Conservation (phyloP, 1,139 yeast genomes). For the Hansenula lynferdii region DNA sequence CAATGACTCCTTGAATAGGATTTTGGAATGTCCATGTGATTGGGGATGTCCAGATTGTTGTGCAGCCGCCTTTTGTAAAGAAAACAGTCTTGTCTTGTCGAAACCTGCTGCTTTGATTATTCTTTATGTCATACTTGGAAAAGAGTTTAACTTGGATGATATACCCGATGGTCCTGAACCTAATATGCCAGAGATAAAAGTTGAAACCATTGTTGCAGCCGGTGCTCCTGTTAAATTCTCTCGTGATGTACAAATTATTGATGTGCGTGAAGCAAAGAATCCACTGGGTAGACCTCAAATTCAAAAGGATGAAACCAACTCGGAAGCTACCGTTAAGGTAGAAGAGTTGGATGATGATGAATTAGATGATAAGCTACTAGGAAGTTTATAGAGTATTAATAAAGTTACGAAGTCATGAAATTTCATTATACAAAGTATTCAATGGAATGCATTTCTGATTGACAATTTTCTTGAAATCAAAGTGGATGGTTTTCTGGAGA, state of each 20-base stretch:
- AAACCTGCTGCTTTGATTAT: slow-evolving; percentile 84
- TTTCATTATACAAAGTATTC: too few relatives aligned
- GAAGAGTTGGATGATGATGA: neutral
- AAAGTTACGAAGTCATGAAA: neutral
- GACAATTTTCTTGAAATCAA: slow-evolving; percentile 27
- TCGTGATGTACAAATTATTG: slow-evolving; percentile 53
- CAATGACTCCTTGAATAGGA: slow-evolving; percentile 49
- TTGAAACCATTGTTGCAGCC: slow-evolving; percentile 63
- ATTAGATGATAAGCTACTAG: neutral
- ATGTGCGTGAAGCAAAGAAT: slow-evolving; percentile 29
- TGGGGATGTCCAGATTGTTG: slow-evolving; percentile 92
- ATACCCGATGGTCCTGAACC: slow-evolving; percentile 81
- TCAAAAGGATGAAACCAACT: neutral
- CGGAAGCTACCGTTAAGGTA: neutral
- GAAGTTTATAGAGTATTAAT: neutral
- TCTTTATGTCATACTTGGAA: slow-evolving; percentile 45
- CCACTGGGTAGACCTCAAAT: slow-evolving; percentile 20
- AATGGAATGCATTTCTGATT: slow-evolving; percentile 15
- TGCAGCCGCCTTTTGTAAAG: slow-evolving; percentile 75
- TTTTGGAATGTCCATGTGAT: slow-evolving; percentile 67
- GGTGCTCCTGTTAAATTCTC: slow-evolving; percentile 50
- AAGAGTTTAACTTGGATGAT: slow-evolving; percentile 41
- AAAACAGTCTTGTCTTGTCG: slow-evolving; percentile 75
- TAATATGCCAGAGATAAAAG: slow-evolving; percentile 62
- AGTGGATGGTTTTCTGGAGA: slow-evolving; percentile 19